phyloP scores from a whole-genome alignment of 129 eudicot genomes.

The Mikania micrantha region DNA sequence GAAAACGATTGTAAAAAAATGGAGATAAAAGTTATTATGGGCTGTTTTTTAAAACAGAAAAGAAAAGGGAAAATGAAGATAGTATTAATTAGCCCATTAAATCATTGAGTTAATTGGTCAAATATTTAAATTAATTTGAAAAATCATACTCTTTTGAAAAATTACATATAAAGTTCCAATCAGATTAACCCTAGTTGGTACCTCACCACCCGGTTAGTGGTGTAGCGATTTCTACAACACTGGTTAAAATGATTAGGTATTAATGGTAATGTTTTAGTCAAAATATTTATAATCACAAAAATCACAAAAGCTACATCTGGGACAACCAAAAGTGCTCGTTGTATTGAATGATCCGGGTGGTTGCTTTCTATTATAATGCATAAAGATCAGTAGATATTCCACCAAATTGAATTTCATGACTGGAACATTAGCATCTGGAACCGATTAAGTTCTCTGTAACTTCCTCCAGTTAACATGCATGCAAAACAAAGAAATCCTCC shows the following conservation, averaged over 20 bases:
- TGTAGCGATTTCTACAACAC: too few relatives aligned
- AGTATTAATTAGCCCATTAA: too few relatives aligned
- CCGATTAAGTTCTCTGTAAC: slow-evolving; percentile 83
- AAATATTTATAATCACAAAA: background rate
- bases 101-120: too few relatives aligned
- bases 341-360: too few relatives aligned
- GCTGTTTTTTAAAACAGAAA: too few relatives aligned
- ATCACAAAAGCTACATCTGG: slow-evolving; percentile 57
- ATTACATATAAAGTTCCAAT: too few relatives aligned
- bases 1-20: background rate
- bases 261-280: background rate
- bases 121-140: too few relatives aligned
- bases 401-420: slow-evolving; percentile 83
- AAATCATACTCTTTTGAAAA: too few relatives aligned
- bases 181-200: too few relatives aligned
- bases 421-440: slow-evolving; percentile 93
- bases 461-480: slow-evolving; percentile 61
- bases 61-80: background rate
- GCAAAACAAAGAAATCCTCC: slow-evolving; percentile 67
- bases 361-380: too few relatives aligned
- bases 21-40: background rate
- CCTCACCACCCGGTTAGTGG: too few relatives aligned
- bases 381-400: slow-evolving; percentile 85
- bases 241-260: slow-evolving; percentile 34
- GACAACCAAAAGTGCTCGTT: slow-evolving; percentile 61